Evolutionary conservation across 83 land plant species (phyloP).

Genomic region (Diphasiastrum complanatum): DNA sequence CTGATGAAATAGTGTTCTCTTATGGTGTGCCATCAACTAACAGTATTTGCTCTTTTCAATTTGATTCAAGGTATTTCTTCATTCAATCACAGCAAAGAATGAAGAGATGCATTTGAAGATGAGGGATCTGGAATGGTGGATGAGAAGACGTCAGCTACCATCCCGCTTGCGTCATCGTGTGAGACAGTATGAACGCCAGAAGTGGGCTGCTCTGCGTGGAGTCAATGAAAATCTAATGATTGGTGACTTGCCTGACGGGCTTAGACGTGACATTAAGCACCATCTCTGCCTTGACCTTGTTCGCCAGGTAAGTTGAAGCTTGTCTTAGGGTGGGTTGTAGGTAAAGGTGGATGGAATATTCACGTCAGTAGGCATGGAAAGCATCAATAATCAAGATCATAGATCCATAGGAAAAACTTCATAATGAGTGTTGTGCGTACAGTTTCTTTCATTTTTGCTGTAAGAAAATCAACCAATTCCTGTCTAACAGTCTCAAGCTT

Average conservation of each 20-base stretch:
- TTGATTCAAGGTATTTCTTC: slow-evolving; percentile 9
- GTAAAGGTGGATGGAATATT: no score
- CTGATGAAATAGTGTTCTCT: no score
- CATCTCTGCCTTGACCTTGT: slow-evolving; percentile 13
- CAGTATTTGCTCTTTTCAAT: no score
- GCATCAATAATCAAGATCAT: no score
- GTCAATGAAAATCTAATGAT: slow-evolving; percentile 1
- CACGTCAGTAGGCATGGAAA: no score
- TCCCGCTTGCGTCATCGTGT: slow-evolving; percentile 7
- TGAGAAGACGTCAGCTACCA: slow-evolving; percentile 9
- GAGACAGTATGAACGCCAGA: slow-evolving; percentile 10
- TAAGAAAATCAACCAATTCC: no score
- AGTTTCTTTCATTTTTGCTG: no score
- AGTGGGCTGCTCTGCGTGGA: slow-evolving; percentile 9
- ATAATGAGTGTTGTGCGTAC: no score
- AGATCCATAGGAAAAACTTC: no score
- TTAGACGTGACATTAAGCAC: slow-evolving; percentile 12
- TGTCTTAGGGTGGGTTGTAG: no score
- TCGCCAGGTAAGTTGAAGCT: slow-evolving; percentile 3
- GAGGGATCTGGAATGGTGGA: slow-evolving; percentile 14
- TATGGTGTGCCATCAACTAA: no score
- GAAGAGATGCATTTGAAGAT: slow-evolving; percentile 6
- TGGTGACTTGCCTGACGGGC: slow-evolving; percentile 1
- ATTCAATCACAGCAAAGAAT: slow-evolving; percentile 5
- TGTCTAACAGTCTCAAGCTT: no score